Percentiles rank a stretch among this genome's conserved stretches.
Conservation (phyloP, 1,284 basidiomycete species). For the Cystobasidium slooffiae region DNA sequence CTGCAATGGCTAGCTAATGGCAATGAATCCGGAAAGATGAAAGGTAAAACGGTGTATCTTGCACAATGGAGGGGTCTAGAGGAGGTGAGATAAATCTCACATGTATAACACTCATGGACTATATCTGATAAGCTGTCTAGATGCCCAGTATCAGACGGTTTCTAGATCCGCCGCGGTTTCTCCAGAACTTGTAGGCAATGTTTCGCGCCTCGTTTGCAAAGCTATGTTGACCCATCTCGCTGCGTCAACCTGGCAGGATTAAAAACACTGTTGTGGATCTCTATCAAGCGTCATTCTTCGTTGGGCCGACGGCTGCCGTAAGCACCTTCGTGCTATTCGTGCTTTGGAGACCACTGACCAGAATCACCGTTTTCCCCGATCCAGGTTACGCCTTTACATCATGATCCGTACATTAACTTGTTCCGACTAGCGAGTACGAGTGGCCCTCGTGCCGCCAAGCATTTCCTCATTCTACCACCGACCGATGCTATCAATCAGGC, state of each 20-base stretch:
- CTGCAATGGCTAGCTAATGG: conserved; percentile 39
- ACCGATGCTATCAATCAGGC: conserved; percentile 8
- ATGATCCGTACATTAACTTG: conserved; percentile 42
- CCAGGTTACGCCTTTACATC: conserved; percentile 44
- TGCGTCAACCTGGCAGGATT: neutral
- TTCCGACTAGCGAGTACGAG: conserved; percentile 33
- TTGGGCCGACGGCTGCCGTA: conserved; percentile 36
- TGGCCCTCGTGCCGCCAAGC: conserved; percentile 24
- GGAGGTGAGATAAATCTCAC: conserved; percentile 8
- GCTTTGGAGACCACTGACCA: neutral
- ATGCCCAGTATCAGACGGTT: conserved; percentile 14
- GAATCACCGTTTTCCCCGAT: neutral
- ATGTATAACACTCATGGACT: neutral
- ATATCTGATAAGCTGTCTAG: neutral
- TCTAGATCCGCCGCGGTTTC: conserved; percentile 27
- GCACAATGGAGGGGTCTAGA: conserved; percentile 43
- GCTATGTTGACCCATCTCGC: neutral
- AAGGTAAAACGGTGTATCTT: conserved; percentile 39
- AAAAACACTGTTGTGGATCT: conserved; percentile 22
- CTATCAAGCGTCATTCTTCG: conserved; percentile 44
- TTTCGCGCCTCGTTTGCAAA: neutral
- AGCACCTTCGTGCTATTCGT: neutral
- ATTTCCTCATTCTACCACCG: conserved; percentile 43
- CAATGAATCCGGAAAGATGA: conserved; percentile 27
- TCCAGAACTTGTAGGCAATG: conserved; percentile 18